phyloP scores from a whole-genome alignment of 208 protist genomes.

The Phytomonas sp. region DNA sequence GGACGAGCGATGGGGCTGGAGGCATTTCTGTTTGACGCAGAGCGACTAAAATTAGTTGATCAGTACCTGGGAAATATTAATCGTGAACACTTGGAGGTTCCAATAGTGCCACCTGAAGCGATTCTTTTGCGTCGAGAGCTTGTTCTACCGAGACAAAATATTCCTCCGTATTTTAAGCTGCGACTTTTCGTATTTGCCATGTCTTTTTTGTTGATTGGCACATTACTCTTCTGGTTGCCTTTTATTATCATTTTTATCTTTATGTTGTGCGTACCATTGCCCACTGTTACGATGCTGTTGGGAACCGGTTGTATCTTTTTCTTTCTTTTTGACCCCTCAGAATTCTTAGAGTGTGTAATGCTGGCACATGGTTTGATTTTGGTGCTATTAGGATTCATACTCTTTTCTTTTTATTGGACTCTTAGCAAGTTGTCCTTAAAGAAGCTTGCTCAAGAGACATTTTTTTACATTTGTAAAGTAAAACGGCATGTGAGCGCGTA shows the following conservation, averaged over 20 bases:
- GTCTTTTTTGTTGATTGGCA: constrained; percentile 33
- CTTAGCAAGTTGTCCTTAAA: not conserved
- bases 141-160: not conserved
- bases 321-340: constrained; percentile 27
- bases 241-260: constrained; percentile 28
- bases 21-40: constrained; percentile 54
- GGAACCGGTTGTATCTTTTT: constrained; percentile 34
- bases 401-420: not conserved
- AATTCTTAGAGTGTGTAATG: constrained; percentile 7
- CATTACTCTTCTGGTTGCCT: constrained; percentile 32
- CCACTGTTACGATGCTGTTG: constrained; percentile 17
- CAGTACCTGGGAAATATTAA: not conserved
- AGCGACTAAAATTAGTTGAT: constrained; percentile 17
- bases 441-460: not conserved
- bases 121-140: not conserved
- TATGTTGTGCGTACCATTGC: constrained; percentile 14
- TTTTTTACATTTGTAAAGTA: not conserved
- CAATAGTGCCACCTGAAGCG: not conserved
- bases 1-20: constrained; percentile 37
- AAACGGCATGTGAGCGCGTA: not conserved
- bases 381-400: not conserved
- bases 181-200: constrained; percentile 39
- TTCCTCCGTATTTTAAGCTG: constrained; percentile 24
- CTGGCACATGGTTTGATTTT: not conserved
- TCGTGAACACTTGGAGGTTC: not conserved